Conservation (phyloP, 164 flowering plant genomes). For the Kalanchoe fedtschenkoi region DNA sequence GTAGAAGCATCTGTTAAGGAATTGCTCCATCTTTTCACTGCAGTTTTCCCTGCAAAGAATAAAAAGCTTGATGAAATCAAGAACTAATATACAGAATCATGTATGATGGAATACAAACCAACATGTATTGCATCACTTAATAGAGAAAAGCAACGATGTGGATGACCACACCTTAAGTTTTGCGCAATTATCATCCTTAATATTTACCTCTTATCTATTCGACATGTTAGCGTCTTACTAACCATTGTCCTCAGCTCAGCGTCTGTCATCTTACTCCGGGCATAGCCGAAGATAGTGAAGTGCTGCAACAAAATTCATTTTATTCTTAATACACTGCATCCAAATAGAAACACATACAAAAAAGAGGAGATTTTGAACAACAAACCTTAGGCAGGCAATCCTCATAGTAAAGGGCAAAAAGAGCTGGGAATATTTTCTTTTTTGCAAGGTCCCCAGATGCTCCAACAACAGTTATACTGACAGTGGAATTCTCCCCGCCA, state of each 20-base stretch:
- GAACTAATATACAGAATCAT: no score
- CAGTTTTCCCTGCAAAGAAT: constrained; percentile 66
- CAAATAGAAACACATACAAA: neutral
- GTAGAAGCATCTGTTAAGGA: constrained; percentile 81
- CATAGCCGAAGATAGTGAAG: constrained; percentile 80
- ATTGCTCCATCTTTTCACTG: constrained; percentile 79
- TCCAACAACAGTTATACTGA: constrained; percentile 86
- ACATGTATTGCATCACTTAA: no score
- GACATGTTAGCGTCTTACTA: constrained; percentile 85
- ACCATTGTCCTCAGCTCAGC: constrained; percentile 83
- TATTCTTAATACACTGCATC: neutral
- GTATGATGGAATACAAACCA: no score
- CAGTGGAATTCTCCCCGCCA: constrained; percentile 32
- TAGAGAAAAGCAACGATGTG: neutral
- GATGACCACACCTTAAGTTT: neutral
- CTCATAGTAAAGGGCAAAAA: constrained; percentile 82
- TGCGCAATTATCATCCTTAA: neutral
- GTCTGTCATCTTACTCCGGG: constrained; percentile 94
- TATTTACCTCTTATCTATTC: constrained; percentile 76
- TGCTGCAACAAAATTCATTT: constrained; percentile 38
- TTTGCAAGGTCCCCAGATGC: constrained; percentile 99
- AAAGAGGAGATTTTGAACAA: neutral
- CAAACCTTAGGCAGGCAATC: constrained; percentile 69
- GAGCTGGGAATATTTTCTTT: constrained; percentile 95
- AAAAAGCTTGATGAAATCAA: neutral